Base-by-base conservation (phyloP, 2,329 filamentous ascomycete species). In the Akanthomyces dipterigenus region DNA sequence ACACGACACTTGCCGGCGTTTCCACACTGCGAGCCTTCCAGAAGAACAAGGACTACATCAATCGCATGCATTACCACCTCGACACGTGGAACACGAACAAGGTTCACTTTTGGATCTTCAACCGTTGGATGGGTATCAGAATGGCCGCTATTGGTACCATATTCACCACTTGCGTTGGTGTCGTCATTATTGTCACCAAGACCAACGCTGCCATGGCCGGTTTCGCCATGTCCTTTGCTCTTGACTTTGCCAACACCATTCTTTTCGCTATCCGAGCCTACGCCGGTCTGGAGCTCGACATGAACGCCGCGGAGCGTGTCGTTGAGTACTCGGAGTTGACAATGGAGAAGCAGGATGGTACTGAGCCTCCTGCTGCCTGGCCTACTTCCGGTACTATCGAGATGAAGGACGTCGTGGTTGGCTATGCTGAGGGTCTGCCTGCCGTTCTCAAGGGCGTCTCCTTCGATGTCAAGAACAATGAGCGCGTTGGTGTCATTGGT, bases 231-330 rank as follows among this genome's bases (percentile, higher is more conserved):
- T 84, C 84, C 2, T 93, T 93, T 71, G 84, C 88, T 0, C 77
- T 93, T 34, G 84, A 89, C 61, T 90, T 91, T 69, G 83, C 86
- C 0, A 74, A 73, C 18, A 79, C 80, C 8, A 82, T 91, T 60
- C 82, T 87, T 54, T 89, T 84, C 82, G 80, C 84, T 0, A 82
- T 91, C 42, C 80, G 88, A 1, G 77, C 86, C 60, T 91, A 90
- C 68, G 82, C 88, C 0, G 86, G 84, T 64, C 76, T 91, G 22
- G 90, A 93, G 70, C 76, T 93, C 4, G 85, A 90, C 68, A 91
- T 93, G 88, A 92, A 92, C 67, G 84, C 88, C 0, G 86, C 87
- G 0, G 90, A 93, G 73, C 80, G 90, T 34, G 84, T 93, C 28
- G 77, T 91, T 5, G 90, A 93, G 70, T 93, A 93, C 70, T 82